Evolutionary conservation across 1,284 basidiomycete species (phyloP).

Genomic region (Ceratobasidium sp.): DNA sequence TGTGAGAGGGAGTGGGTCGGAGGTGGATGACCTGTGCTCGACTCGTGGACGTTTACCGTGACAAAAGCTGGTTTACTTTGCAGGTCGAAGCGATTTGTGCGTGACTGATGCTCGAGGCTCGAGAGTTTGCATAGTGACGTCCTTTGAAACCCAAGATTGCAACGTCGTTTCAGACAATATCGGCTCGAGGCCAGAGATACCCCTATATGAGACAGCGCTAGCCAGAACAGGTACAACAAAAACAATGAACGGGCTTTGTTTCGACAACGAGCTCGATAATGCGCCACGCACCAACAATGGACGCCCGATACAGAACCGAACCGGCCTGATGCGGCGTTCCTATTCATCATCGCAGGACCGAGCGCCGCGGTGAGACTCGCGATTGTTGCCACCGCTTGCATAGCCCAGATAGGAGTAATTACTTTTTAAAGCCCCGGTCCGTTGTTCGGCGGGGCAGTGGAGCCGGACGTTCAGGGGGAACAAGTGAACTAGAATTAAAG

Average conservation of each 20-base stretch:
- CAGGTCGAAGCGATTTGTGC: background rate
- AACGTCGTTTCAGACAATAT: slow-evolving; percentile 18
- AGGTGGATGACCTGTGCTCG: slow-evolving; percentile 12
- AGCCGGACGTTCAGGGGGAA: slow-evolving; percentile 29
- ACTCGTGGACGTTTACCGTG: background rate
- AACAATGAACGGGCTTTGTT: slow-evolving; percentile 14
- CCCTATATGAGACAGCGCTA: slow-evolving; percentile 21
- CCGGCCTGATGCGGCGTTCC: slow-evolving; percentile 24
- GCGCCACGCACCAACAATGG: slow-evolving; percentile 9
- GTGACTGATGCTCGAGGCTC: slow-evolving; percentile 17
- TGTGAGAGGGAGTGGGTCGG: slow-evolving; percentile 26
- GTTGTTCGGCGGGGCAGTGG: slow-evolving; percentile 23
- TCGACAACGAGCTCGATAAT: slow-evolving; percentile 4
- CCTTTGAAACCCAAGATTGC: slow-evolving; percentile 23
- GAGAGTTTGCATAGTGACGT: background rate
- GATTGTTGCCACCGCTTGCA: slow-evolving; percentile 2
- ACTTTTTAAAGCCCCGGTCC: slow-evolving; percentile 9
- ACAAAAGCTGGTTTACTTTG: background rate
- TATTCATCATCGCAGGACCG: slow-evolving; percentile 16
- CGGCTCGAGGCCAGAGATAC: background rate
- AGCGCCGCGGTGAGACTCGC: background rate
- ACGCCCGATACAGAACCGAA: background rate
- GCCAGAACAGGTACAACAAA: slow-evolving; percentile 8
- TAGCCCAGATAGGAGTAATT: background rate
- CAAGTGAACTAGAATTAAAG: slow-evolving; percentile 12